phyloP scores from a whole-genome alignment of 177 flowering plant species.

The Vitis hybrid region DNA sequence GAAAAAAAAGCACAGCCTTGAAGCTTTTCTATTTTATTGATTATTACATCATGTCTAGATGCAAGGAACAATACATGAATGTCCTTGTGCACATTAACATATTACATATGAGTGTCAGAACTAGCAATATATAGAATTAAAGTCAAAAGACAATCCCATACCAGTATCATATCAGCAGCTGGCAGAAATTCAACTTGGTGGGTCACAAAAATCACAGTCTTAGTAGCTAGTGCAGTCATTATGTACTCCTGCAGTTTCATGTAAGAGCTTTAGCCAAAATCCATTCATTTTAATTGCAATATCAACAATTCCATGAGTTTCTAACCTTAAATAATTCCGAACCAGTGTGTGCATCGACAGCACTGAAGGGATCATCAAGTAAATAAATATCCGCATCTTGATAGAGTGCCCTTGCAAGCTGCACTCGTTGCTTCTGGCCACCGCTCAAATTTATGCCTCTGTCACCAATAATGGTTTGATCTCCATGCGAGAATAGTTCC shows the following conservation, averaged over 20 bases:
- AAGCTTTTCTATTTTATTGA: too few species aligned
- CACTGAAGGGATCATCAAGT: conserved; percentile 99
- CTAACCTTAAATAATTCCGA: conserved; percentile 88
- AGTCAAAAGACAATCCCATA: conserved; percentile 26
- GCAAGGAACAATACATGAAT: neutral
- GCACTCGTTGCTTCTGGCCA: conserved; percentile 98
- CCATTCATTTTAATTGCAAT: conserved; percentile 1
- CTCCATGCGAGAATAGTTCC: conserved; percentile 92
- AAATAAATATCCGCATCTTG: conserved; percentile 97
- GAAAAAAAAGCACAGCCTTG: too few species aligned
- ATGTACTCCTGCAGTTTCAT: conserved; percentile 80
- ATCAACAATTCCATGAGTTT: neutral
- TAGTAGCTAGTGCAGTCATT: conserved; percentile 71
- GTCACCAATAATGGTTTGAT: conserved; percentile 97
- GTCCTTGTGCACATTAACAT: neutral
- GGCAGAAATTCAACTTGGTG: conserved; percentile 99
- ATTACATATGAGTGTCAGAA: neutral
- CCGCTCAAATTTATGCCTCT: conserved; percentile 99
- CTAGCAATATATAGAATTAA: neutral
- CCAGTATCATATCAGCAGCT: conserved; percentile 92
- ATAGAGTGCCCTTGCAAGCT: conserved; percentile 97
- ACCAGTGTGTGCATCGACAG: conserved; percentile 98
- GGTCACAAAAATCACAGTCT: conserved; percentile 93
- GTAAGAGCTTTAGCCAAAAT: conserved; percentile 20
- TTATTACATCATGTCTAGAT: too few species aligned